Evolutionary conservation across 1,284 basidiomycete genomes (phyloP), one percentile per base, ranked within the genome.

Genomic region (Puccinia novopanici): DNA sequence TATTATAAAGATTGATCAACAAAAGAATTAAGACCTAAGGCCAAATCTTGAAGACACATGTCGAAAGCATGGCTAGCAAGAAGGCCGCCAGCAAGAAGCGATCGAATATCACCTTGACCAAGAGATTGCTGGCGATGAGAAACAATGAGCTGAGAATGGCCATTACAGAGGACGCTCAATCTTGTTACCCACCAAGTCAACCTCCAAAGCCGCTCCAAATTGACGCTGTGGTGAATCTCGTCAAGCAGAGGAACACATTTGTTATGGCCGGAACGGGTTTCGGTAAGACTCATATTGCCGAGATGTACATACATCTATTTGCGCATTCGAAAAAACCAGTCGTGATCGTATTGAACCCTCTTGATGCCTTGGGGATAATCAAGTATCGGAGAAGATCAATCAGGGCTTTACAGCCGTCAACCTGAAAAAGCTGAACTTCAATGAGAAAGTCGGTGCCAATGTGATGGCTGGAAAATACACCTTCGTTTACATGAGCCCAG

Each of bases 231-330:
- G 19, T 27, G 57, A 24, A 27, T 37, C 22, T 61, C 4, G 34
- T 37, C 57, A 8, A 19, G 19, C 57, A 3, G 8, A 15, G 19
- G 19, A 27, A 61, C 57, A 61, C 57, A 3, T 61, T 61, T 61
- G 57, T 61, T 5, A 61, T 61, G 57, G 57, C 57, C 24, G 57
- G 57, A 19, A 61, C 57, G 6, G 57, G 57, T 12, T 61, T 27
- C 19, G 34, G 57, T 8, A 61, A 61, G 30, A 27, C 57, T 13
- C 24, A 19, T 13, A 30, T 61, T 30, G 3, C 57, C 8, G 57
- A 61, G 34, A 24, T 61, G 24, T 61, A 61, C 30, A 3, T 61
- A 5, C 12, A 61, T 27, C 22, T 61, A 24, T 61, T 61, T 61
- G 34, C 24, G 17, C 9, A 52, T 12, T 52, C 9, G 19, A 52